Base-by-base conservation (phyloP, 805 yeast species). In the Lipomyces sp. region DNA sequence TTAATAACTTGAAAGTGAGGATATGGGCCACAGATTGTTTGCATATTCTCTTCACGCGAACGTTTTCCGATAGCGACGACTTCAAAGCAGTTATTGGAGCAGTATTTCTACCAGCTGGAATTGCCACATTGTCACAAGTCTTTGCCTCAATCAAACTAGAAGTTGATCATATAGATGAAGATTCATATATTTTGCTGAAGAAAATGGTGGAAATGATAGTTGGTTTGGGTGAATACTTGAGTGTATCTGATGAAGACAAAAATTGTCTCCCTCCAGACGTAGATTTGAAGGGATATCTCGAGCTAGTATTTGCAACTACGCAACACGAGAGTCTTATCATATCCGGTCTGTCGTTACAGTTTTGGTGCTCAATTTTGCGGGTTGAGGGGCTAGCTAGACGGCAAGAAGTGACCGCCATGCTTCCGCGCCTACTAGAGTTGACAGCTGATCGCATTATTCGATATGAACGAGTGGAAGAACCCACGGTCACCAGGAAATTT, bases 201-300 rank as follows among this genome's bases (percentile, higher is more conserved):
- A 94, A 94, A 78, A 84, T 94, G 15, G 97, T 93, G 3, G 99
- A 95, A 75, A 90, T 94, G 91, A 86, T 93, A 42, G 96, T 95
- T 32, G 89, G 92, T 0, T 79, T 92, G 60, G 89, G 95, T 69
- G 96, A 90, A 72, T 89, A 89, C 73, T 82, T 93, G 66, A 89
- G 85, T 70, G 81, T 84, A 3, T 80, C 79, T 62, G 80, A 79
- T 66, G 76, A 71, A 62, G 63, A 67, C 29, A 74, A 75, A 56
- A 75, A 74, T 50, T 78, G 76, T 71, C 82, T 75, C 68, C 87
- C 81, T 57, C 84, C 84, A 30, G 77, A 81, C 29, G 81, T 90
- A 1, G 96, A 90, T 74, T 80, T 90, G 5, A 82, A 82, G 37
- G 86, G 84, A 60, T 95, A 91, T 75, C 82, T 92, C 69, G 83